Percentiles rank a stretch among this genome's conserved stretches.
phyloP scores from a whole-genome alignment of 2,329 filamentous ascomycete species.

The Immersiporthe knoxdaviesiana region DNA sequence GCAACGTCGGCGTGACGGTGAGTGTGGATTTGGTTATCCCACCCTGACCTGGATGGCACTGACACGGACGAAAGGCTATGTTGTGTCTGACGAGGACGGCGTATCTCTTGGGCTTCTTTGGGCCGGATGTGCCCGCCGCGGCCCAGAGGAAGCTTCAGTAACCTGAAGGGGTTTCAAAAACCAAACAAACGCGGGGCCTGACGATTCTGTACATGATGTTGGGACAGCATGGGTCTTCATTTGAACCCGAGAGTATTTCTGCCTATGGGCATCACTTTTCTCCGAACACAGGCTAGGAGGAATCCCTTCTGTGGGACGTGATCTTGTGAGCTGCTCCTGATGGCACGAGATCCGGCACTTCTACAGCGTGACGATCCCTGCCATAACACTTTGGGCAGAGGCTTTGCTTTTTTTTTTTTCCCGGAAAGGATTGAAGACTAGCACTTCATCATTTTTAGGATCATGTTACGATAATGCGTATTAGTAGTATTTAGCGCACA shows the following conservation, averaged over 20 bases:
- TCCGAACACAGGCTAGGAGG: background rate
- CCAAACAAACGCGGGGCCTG: too few species aligned
- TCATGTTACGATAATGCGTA: too few species aligned
- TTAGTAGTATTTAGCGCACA: too few species aligned
- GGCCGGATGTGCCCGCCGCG: slow-evolving; percentile 43
- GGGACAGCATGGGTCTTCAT: background rate
- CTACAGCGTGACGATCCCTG: background rate
- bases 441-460: background rate
- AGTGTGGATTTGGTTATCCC: slow-evolving; percentile 34
- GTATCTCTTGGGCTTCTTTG: slow-evolving; percentile 65
- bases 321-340: background rate
- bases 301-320: slow-evolving; percentile 11
- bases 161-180: too few species aligned
- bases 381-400: background rate
- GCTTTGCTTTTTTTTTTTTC: background rate
- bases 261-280: background rate
- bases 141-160: slow-evolving; percentile 32
- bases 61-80: slow-evolving; percentile 44
- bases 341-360: slow-evolving; percentile 14
- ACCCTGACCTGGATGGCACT: background rate
- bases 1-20: slow-evolving; percentile 70
- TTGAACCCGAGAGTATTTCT: background rate
- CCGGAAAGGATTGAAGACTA: background rate
- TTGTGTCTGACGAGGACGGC: slow-evolving; percentile 59
- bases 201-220: background rate